Conservation (phyloP, 805 yeast genomes). For the Ogataea philodendri region DNA sequence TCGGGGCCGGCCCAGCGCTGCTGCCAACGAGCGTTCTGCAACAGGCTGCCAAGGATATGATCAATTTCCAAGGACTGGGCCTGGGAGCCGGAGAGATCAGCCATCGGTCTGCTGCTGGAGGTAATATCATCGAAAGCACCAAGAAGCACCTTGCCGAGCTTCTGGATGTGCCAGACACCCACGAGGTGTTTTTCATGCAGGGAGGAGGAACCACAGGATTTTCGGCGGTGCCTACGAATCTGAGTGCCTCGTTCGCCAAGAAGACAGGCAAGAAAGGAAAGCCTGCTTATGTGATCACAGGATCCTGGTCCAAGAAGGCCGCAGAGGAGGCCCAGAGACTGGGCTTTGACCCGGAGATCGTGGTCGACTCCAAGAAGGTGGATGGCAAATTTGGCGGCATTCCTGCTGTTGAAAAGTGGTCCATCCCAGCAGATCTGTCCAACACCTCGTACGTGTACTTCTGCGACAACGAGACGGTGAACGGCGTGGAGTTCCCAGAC, state of each 20-base stretch:
- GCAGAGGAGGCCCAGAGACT: conserved; percentile 82
- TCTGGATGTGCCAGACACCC: conserved; percentile 80
- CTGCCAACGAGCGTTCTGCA: conserved; percentile 81
- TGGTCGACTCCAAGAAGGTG: conserved; percentile 60
- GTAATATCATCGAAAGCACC: conserved; percentile 70
- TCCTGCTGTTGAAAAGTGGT: conserved; percentile 67
- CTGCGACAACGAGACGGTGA: conserved; percentile 97
- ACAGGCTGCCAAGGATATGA: conserved; percentile 81
- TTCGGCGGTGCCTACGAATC: conserved; percentile 79
- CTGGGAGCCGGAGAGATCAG: conserved; percentile 95
- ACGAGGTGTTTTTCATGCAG: conserved; percentile 92
- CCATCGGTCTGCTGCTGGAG: conserved; percentile 87
- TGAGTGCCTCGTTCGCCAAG: conserved; percentile 65
- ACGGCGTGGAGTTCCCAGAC: conserved; percentile 77
- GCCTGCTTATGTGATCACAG: conserved; percentile 87
- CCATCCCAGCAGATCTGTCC: conserved; percentile 50
- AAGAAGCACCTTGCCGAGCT: conserved; percentile 64
- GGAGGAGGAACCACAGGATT: conserved; percentile 99
- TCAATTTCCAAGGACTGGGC: conserved; percentile 66
- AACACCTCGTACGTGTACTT: conserved; percentile 82
- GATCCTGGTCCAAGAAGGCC: conserved; percentile 91
- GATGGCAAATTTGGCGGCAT: conserved; percentile 62
- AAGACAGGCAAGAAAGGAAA: conserved; percentile 72
- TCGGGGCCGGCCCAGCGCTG: conserved; percentile 99
- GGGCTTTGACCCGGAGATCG: conserved; percentile 69